These are phyloP conservation scores for Pyrrhoderma lamaoense DNA, from an alignment of 1,284 basidiomycete species.

Conservation along the genomic window DNA sequence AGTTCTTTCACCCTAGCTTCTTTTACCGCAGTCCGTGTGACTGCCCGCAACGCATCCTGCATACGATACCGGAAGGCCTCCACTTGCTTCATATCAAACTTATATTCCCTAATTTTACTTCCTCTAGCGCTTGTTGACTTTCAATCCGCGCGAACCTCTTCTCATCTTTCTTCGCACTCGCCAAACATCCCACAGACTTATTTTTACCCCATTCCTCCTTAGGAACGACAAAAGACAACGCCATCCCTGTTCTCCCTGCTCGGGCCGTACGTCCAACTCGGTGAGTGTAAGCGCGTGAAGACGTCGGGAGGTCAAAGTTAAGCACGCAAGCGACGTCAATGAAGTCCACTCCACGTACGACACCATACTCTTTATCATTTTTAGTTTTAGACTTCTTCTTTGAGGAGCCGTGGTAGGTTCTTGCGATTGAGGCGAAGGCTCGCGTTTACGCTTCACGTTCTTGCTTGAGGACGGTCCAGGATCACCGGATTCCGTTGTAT, in stretches of 20 bases:
- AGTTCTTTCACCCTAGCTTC: conserved; percentile 95
- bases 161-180: conserved; percentile 72
- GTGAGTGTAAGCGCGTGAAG: conserved; percentile 90
- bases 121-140: conserved; percentile 62
- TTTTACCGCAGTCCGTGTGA: conserved; percentile 79
- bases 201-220: conserved; percentile 70
- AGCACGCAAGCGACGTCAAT: conserved; percentile 95
- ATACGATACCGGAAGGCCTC: conserved; percentile 99
- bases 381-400: conserved; percentile 27
- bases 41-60: conserved; percentile 89
- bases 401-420: conserved; percentile 26
- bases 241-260: conserved; percentile 89
- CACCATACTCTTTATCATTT: conserved; percentile 79
- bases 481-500: conserved; percentile 18
- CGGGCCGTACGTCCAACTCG: conserved; percentile 95
- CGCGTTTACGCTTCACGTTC: conserved; percentile 28
- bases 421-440: conserved; percentile 16
- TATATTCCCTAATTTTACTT: conserved; percentile 83
- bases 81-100: conserved; percentile 89
- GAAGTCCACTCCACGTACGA: conserved; percentile 96
- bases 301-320: conserved; percentile 94
- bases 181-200: conserved; percentile 58
- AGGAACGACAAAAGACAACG: conserved; percentile 87
- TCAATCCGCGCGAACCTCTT: conserved; percentile 73
- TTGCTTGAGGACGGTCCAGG: conserved; percentile 20